phyloP scores from a whole-genome alignment of 331 rosid genomes.

The Stylosanthes scabra region DNA sequence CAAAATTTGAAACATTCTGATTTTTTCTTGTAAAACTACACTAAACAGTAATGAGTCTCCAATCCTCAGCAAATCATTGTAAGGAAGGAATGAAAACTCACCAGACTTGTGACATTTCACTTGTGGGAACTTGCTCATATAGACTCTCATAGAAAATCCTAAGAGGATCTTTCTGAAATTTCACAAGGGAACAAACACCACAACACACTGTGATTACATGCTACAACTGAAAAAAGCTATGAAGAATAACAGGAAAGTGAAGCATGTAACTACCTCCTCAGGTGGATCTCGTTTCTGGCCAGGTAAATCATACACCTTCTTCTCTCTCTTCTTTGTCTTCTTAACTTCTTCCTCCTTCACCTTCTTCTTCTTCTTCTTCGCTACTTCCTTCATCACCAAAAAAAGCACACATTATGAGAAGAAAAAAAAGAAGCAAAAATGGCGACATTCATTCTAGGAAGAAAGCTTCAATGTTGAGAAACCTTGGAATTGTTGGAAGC shows the following conservation, averaged over 20 bases:
- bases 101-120: conserved; percentile 95
- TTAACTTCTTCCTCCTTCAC: conserved; percentile 44
- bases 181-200: conserved; percentile 3
- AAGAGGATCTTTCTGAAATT: conserved; percentile 79
- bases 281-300: conserved; percentile 94
- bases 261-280: conserved; percentile 49
- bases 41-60: not conserved
- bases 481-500: conserved; percentile 56
- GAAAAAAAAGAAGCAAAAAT: not conserved
- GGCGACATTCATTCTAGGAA: not conserved
- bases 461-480: conserved; percentile 45
- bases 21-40: not conserved
- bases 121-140: conserved; percentile 59
- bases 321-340: conserved; percentile 51
- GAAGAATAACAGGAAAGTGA: not conserved
- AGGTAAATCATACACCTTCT: conserved; percentile 79
- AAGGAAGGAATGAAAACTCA: conserved; percentile 41
- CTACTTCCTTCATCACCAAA: conserved; percentile 20
- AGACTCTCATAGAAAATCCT: conserved; percentile 84
- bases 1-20: not conserved
- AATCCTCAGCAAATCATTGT: not conserved
- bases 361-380: conserved; percentile 43
- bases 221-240: not conserved
- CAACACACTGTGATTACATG: not conserved
- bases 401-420: not conserved